Evolutionary conservation across 2,329 filamentous ascomycete species (phyloP), one percentile per base, ranked within the genome.

Genomic region (Knoxdaviesia capensis): DNA sequence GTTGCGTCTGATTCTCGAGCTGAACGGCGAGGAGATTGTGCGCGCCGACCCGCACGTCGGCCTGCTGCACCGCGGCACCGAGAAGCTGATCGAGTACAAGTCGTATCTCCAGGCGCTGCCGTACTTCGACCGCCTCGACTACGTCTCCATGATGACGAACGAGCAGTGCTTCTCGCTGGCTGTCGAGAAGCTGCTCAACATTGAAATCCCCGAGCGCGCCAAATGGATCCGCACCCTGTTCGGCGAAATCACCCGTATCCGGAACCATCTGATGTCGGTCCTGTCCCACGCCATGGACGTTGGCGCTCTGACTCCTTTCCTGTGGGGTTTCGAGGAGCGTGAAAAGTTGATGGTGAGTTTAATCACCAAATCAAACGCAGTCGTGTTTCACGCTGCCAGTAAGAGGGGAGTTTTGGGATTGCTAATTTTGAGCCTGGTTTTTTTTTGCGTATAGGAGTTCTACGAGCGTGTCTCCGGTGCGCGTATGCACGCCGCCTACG

Each of bases 91-190:
- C 64, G 90, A 98, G 71, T 98, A 98, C 74, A 94, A 94, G 73
- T 94, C 88, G 53, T 98, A 98, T 59, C 74, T 96, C 56, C 90
- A 98, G 69, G 90, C 90, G 44, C 69, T 98, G 57, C 90, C 90
- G 44, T 98, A 98, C 69, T 98, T 98, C 59, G 90, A 98, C 65
- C 85, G 90, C 53, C 71, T 98, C 60, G 90, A 98, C 64, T 98
- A 98, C 62, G 87, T 94, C 52, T 94, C 86, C 55, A 98, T 98
- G 92, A 98, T 98, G 90, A 98, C 90, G 55, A 98, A 98, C 63
- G 90, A 98, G 71, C 90, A 98, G 65, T 94, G 86, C 58, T 98
- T 85, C 63, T 77, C 86, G 34, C 72, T 98, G 50, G 90, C 86
- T 20, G 88, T 96, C 43, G 90, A 98, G 73, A 98, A 98, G 71